Evolutionary conservation across 2,329 filamentous ascomycete genomes (phyloP), one percentile per base, ranked within the genome.

Genomic region (Leptographium galeiforme): DNA sequence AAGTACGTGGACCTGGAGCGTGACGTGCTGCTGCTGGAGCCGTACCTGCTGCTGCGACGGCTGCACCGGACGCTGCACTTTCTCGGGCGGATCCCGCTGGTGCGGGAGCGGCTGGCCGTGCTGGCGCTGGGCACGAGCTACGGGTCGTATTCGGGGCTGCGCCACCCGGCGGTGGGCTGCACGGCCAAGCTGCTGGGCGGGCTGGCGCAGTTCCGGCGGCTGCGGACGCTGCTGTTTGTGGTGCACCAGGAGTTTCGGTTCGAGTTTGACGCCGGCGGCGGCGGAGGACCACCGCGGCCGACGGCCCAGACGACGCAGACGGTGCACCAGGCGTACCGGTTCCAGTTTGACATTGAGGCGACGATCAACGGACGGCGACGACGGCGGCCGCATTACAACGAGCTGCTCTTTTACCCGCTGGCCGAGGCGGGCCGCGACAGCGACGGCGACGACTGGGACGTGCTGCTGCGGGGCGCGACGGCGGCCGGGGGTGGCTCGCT

Each of bases 191-290:
- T 75, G 54, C 63, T 75, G 25, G 61, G 65, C 6, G 66, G 66
- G 19, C 61, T 74, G 16, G 66, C 67, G 32, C 69, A 67, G 53
- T 73, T 75, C 33, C 60, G 63, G 0, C 63, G 62, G 40, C 64
- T 75, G 39, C 64, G 66, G 56, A 67, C 65, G 38, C 64, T 75
- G 47, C 63, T 74, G 8, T 68, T 74, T 33, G 65, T 74, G 18
- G 70, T 75, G 4, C 71, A 73, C 56, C 72, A 75, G 57, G 71
- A 72, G 52, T 73, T 72, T 46, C 69, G 71, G 33, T 73, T 74
- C 57, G 71, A 70, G 55, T 69, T 70, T 44, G 39, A 40, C 14
- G 39, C 39, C 12, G 39, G 12, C 14, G 16, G 7, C n/a, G 14
- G 36, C 10, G 36, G 36, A 10, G 36, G 36, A 4, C 36, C 4